phyloP scores from a whole-genome alignment of 108 stramenopile species.

The Nitzschia sp. region DNA sequence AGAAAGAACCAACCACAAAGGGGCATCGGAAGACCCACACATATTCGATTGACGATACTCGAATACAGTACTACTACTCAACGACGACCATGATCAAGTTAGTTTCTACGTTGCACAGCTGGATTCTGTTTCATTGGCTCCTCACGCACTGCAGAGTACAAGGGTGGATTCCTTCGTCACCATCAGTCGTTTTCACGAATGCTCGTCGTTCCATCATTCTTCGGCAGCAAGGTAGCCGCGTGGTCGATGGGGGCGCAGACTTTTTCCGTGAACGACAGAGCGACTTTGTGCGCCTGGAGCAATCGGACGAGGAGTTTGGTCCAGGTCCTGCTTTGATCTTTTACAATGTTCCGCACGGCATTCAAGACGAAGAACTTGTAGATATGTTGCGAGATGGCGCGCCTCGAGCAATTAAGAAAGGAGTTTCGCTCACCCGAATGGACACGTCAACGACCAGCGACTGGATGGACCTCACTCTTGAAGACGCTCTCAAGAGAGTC shows the following conservation, averaged over 20 bases:
- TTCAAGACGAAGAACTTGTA: slow-evolving; percentile 56
- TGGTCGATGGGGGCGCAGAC: not conserved
- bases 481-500: slow-evolving; percentile 44
- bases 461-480: slow-evolving; percentile 47
- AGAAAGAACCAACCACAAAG: not conserved
- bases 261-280: slow-evolving; percentile 39
- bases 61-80: too few species aligned
- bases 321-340: slow-evolving; percentile 69
- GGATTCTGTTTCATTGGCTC: not conserved
- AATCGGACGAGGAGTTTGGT: slow-evolving; percentile 43
- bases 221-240: not conserved
- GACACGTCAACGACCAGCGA: slow-evolving; percentile 7
- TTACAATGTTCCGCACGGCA: slow-evolving; percentile 58
- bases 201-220: not conserved
- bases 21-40: not conserved
- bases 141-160: not conserved
- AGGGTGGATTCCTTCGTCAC: not conserved
- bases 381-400: slow-evolving; percentile 75
- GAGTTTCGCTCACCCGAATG: slow-evolving; percentile 39
- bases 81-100: not conserved
- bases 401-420: slow-evolving; percentile 30
- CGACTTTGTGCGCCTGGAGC: slow-evolving; percentile 61
- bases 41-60: too few species aligned
- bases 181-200: not conserved
- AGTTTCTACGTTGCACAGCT: not conserved